Evolutionary conservation across 2,329 filamentous ascomycete genomes (phyloP).

Genomic region (Paramyrothecium sp.): DNA sequence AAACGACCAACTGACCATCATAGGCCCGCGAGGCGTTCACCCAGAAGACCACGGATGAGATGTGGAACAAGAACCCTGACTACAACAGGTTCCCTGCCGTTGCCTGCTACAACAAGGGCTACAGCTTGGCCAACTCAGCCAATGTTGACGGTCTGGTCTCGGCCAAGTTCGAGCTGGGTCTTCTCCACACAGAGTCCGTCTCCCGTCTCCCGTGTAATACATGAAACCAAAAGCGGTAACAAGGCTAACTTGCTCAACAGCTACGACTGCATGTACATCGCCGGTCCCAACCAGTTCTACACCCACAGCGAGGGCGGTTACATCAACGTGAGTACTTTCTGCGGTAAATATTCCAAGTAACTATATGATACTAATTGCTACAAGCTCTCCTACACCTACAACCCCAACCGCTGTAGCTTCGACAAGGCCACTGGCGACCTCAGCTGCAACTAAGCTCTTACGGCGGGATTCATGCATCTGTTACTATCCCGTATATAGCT

Average conservation of each 20-base stretch:
- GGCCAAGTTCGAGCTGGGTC: neutral
- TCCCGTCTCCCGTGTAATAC: neutral
- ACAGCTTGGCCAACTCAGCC: neutral
- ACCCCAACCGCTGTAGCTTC: neutral
- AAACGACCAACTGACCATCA: neutral
- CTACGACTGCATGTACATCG: conserved; percentile 1
- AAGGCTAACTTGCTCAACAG: neutral
- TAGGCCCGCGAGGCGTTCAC: neutral
- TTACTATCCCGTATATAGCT: no score
- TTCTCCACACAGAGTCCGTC: neutral
- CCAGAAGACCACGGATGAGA: neutral
- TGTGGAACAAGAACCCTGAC: neutral
- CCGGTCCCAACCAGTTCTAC: neutral
- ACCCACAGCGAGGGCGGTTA: conserved; percentile 1
- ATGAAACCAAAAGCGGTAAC: neutral
- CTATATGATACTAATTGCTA: neutral
- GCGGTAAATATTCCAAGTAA: neutral
- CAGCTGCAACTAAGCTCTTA: neutral
- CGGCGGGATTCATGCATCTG: no score
- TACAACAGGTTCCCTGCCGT: neutral
- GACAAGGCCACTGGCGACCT: neutral
- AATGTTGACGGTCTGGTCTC: neutral
- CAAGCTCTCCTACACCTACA: conserved; percentile 1
- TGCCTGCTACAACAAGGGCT: conserved; percentile 1
- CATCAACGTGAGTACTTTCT: neutral